Base-by-base conservation (phyloP, 441 rosid species). In the Mallotus japonicus region DNA sequence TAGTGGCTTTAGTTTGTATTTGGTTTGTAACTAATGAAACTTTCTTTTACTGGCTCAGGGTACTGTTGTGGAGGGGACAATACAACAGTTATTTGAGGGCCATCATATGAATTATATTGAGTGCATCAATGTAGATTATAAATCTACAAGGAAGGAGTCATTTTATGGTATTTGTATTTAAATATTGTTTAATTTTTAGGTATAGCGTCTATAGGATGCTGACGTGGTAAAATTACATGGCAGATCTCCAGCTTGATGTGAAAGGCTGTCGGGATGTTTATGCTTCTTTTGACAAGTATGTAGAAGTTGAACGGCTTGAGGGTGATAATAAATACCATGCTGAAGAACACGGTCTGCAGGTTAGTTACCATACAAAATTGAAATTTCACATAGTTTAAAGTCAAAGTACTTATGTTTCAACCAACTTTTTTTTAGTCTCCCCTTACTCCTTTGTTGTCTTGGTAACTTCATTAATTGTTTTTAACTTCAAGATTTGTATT, bases 191-290 rank as follows among this genome's bases (percentile, higher is more conserved):
- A 28, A 67, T 57, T 46, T 73, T 63, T 79, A 37, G 47, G 49
- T 66, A 53, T 74, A 10, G 47, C 67, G 56, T 56, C 42, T 62
- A 62, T 53, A 3, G 53, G 71, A 65, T 74, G 70, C 67, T 61
- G 32, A 58, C 60, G 61, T 60, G 58, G 70, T 40, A 57, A 62
- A 67, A 53, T 72, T 71, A 74, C 40, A 47, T 83, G 79, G 73
- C 86, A 94, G 99, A 94, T 77, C 96, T 94, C 63, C 99, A 94
- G 82, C 99, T 94, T 83, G 99, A 94, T 84, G 99, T 94, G 65
- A 94, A 94, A 84, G 99, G 99, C 71, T 94, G 98, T 77, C 89
- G 88, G 58, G 98, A 95, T 83, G 95, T 95, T 73, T 95, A 95
- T 83, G 96, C 92, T 67, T 95, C 99, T 51, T 95, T 95, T 83